Evolutionary conservation across 2,329 filamentous ascomycete species (phyloP).

Genomic region (Epichloe festucae): DNA sequence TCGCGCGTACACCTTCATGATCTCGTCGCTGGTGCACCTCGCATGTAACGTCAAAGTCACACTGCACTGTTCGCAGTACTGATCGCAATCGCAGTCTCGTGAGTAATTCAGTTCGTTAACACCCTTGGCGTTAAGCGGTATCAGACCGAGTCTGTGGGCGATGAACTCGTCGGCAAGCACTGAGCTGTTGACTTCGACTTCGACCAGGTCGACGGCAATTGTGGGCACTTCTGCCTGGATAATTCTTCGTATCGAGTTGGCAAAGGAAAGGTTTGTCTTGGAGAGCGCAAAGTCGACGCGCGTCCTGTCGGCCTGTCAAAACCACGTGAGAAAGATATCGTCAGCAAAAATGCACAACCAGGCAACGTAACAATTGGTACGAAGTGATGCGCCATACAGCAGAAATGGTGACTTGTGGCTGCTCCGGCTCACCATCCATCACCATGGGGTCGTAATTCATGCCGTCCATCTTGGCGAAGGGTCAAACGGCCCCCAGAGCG

Average conservation of each 20-base stretch:
- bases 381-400: constrained; percentile 29
- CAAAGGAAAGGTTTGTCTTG: constrained; percentile 80
- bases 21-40: constrained; percentile 70
- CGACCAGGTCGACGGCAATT: constrained; percentile 86
- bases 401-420: constrained; percentile 46
- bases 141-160: constrained; percentile 77
- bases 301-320: constrained; percentile 55
- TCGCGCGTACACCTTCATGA: constrained; percentile 88
- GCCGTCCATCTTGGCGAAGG: constrained; percentile 22
- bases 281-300: constrained; percentile 86
- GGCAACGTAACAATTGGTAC: background rate
- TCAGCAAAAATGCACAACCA: background rate
- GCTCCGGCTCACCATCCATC: constrained; percentile 44
- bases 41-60: constrained; percentile 76
- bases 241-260: constrained; percentile 80
- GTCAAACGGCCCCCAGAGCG: constrained; percentile 1
- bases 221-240: constrained; percentile 92
- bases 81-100: constrained; percentile 92
- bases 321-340: background rate
- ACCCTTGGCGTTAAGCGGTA: constrained; percentile 75
- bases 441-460: constrained; percentile 51
- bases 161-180: constrained; percentile 95
- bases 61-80: constrained; percentile 85
- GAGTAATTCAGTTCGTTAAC: constrained; percentile 75
- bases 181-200: constrained; percentile 88